Evolutionary conservation across 495 filamentous ascomycete genomes (phyloP), one percentile per base, ranked within the genome.

Genomic region (Penicillium verhagenii): DNA sequence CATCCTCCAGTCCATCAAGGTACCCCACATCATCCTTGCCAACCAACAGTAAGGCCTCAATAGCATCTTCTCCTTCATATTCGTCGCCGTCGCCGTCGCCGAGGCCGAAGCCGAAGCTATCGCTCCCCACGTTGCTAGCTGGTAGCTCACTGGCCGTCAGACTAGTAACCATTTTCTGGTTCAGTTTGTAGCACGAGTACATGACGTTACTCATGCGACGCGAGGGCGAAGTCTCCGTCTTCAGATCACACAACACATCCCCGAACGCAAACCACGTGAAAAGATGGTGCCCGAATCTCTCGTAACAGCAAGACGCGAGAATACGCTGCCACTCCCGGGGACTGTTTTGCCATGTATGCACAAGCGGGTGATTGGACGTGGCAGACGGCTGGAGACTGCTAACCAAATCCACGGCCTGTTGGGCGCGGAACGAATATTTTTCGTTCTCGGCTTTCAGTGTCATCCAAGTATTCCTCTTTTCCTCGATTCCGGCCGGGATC

Each of bases 281-380:
- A 88, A 88, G 11, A 79, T 72, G 44, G 56, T 68, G 0, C 56
- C 52, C 43, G 77, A 72, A 75, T 37, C 64, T 54, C 35, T 71
- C 69, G 61, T 88, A 91, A 3, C 77, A 68, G 2, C 71, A 73
- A 3, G 86, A 89, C 1, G 89, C 89, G 54, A 87, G 78, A 8
- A 91, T 53, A 6, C 72, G 61, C 9, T 66, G 70, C 50, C 75
- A 73, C 13, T 75, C 72, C 4, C 61, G 56, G 5, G 58, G 67
- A 24, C 72, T 70, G 18, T 73, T 61, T 54, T 72, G 76, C 65
- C 76, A 78, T 26, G 71, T 74, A 29, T 77, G 51, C 8, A 72
- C 67, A 7, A 69, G 62, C 6, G 82, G 68, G 53, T 75, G 80
- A 0, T 60, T 63, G 7, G 72, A 68, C 48, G 67, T 66, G 21